These are phyloP conservation scores for Barnettozyma populi DNA, from an alignment of 805 yeast genomes.

Conservation along the genomic window DNA sequence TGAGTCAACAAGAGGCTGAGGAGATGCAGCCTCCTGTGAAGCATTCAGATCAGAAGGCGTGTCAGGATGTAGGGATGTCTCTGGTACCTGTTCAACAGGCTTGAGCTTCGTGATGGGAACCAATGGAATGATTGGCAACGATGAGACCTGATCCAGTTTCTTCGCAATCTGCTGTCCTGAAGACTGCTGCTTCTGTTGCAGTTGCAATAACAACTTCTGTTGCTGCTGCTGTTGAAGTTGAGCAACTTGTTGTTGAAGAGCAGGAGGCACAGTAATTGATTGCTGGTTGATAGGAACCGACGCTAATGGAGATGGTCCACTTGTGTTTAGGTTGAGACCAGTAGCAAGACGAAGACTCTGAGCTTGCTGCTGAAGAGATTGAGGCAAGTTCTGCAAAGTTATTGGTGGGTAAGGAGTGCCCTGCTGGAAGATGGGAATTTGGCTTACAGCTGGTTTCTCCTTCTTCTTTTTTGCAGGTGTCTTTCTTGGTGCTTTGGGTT, in stretches of 20 bases:
- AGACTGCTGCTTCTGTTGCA: conserved; percentile 11
- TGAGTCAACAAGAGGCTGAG: conserved; percentile 19
- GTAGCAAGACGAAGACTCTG: conserved; percentile 3
- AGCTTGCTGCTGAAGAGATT: conserved; percentile 18
- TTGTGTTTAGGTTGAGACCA: conserved; percentile 4
- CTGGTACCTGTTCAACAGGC: not conserved
- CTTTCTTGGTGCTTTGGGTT: conserved; percentile 26
- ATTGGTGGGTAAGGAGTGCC: conserved; percentile 17
- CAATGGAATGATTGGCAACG: conserved; percentile 1
- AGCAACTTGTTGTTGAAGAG: conserved; percentile 18
- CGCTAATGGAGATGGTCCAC: not conserved
- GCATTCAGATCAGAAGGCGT: not conserved
- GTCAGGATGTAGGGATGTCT: not conserved
- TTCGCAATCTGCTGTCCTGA: conserved; percentile 3
- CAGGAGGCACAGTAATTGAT: conserved; percentile 13
- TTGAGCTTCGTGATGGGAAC: not conserved
- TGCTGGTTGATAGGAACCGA: conserved; percentile 3
- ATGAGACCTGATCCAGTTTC: not conserved
- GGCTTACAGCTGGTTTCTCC: conserved; percentile 18
- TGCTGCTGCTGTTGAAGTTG: conserved; percentile 23
- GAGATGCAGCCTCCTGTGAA: conserved; percentile 18
- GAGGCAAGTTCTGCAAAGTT: conserved; percentile 8
- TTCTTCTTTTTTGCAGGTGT: conserved; percentile 22
- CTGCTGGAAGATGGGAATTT: conserved; percentile 22
- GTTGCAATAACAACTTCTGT: conserved; percentile 15